These are phyloP conservation scores for Ophiosphaerella korrae DNA, from an alignment of 2,329 filamentous ascomycete genomes.

Conservation along the genomic window DNA sequence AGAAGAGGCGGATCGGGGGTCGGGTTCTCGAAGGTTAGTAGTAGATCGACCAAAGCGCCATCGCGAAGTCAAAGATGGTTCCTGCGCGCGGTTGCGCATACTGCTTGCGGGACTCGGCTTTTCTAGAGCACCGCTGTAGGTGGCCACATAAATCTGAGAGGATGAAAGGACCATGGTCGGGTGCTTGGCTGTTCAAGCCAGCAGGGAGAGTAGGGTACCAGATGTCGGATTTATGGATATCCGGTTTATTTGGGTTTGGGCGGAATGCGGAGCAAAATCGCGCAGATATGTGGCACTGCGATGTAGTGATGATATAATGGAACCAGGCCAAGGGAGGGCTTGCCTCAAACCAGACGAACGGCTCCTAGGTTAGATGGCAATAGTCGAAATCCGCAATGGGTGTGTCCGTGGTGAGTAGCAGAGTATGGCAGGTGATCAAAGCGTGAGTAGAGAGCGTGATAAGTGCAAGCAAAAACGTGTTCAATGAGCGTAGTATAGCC, in stretches of 20 bases:
- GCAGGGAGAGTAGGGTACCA: slow-evolving; percentile 2
- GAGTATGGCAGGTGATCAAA: slow-evolving; percentile 18
- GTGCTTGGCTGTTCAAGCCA: slow-evolving; percentile 11
- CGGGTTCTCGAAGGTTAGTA: slow-evolving; percentile 33
- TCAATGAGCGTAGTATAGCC: slow-evolving; percentile 36
- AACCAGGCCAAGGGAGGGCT: slow-evolving; percentile 16
- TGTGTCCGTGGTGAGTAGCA: background rate
- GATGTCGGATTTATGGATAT: slow-evolving; percentile 1
- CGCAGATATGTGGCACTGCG: slow-evolving; percentile 11
- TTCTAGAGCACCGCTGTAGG: slow-evolving; percentile 33
- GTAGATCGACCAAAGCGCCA: slow-evolving; percentile 46
- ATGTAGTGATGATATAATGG: slow-evolving; percentile 5
- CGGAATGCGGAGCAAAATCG: slow-evolving; percentile 1
- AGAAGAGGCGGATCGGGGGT: slow-evolving; percentile 11
- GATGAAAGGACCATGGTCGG: slow-evolving; percentile 19
- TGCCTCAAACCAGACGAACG: slow-evolving; percentile 6
- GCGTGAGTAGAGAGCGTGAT: slow-evolving; percentile 18
- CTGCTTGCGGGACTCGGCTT: slow-evolving; percentile 20
- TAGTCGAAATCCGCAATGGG: background rate
- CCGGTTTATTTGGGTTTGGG: slow-evolving; percentile 7
- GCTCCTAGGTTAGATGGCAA: background rate
- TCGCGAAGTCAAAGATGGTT: slow-evolving; percentile 35
- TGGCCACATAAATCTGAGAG: slow-evolving; percentile 17
- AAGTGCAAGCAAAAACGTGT: slow-evolving; percentile 12
- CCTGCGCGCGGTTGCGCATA: slow-evolving; percentile 28